Percentiles rank a stretch among this genome's conserved stretches.
Evolutionary conservation across 441 rosid genomes (phyloP).

Genomic region (Croton laevigatus): DNA sequence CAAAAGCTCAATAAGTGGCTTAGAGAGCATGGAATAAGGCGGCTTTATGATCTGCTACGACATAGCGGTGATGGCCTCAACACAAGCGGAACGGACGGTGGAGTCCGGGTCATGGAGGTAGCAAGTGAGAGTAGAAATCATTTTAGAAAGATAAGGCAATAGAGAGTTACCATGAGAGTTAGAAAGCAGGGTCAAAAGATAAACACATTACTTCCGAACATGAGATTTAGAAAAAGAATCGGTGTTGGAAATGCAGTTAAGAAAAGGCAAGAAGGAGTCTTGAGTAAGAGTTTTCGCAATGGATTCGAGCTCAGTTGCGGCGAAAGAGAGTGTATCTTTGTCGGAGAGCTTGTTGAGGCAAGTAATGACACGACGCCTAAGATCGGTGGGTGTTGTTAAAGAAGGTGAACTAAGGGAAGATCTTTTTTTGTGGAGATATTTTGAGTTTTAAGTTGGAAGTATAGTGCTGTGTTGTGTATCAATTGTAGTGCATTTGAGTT

Average conservation of each 20-base stretch:
- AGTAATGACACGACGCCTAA: constrained; percentile 61
- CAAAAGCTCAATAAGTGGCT: constrained; percentile 64
- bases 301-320: constrained; percentile 73
- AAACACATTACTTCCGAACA: constrained; percentile 77
- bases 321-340: constrained; percentile 78
- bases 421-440: constrained; percentile 43
- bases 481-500: constrained; percentile 19
- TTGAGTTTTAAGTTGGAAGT: background rate
- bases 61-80: constrained; percentile 61
- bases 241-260: constrained; percentile 66
- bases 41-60: constrained; percentile 57
- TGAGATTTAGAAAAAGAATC: constrained; percentile 74
- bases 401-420: constrained; percentile 34
- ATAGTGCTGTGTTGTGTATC: background rate
- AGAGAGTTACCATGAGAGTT: constrained; percentile 66
- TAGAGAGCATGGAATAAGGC: constrained; percentile 57
- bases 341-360: constrained; percentile 91
- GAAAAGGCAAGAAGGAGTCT: constrained; percentile 64
- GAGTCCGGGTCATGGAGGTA: constrained; percentile 88
- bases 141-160: constrained; percentile 67
- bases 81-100: constrained; percentile 81
- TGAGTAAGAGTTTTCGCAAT: constrained; percentile 57
- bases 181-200: constrained; percentile 61
- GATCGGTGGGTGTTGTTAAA: constrained; percentile 42
- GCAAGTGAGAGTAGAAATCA: constrained; percentile 67